A percentile compares a stretch with the other conserved stretches of the same genome.
phyloP scores from a whole-genome alignment of 1,284 basidiomycete genomes.

The Taiwanofungus camphoratus region DNA sequence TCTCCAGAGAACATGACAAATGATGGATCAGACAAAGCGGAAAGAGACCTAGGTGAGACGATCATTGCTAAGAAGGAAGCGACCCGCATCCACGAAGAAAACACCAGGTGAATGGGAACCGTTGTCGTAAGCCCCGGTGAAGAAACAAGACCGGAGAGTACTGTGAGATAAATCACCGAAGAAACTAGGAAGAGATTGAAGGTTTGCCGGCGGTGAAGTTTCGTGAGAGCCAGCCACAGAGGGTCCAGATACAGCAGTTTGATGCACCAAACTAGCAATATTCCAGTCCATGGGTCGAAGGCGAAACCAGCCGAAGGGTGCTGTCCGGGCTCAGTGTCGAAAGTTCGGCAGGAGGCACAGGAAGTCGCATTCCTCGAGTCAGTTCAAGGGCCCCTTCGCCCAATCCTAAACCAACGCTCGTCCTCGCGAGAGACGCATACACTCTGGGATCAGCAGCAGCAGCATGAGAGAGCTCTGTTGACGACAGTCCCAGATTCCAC shows the following conservation, averaged over 20 bases:
- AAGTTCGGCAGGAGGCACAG: slow-evolving; percentile 14
- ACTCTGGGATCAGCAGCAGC: slow-evolving; percentile 8
- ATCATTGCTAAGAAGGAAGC: too few species aligned
- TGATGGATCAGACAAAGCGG: too few species aligned
- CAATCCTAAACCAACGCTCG: slow-evolving; percentile 13
- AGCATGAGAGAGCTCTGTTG: slow-evolving; percentile 9
- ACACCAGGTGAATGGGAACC: not conserved
- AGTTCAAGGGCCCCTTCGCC: slow-evolving; percentile 9
- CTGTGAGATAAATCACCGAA: not conserved
- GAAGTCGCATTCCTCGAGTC: slow-evolving; percentile 5
- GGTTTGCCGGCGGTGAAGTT: not conserved
- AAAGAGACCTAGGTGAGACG: too few species aligned
- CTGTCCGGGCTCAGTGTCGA: slow-evolving; percentile 19
- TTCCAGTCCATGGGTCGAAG: slow-evolving; percentile 14
- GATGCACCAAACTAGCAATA: slow-evolving; percentile 5
- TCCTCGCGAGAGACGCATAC: slow-evolving; percentile 3
- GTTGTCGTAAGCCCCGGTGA: not conserved
- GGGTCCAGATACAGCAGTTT: not conserved
- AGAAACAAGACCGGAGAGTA: too few species aligned
- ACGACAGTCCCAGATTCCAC: slow-evolving; percentile 18
- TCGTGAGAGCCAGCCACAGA: not conserved
- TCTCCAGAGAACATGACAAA: too few species aligned
- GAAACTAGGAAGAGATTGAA: not conserved
- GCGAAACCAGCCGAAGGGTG: slow-evolving; percentile 21
- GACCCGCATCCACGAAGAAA: not conserved